A percentile compares a stretch with the other conserved stretches of the same genome.
Conservation (phyloP, 306 rosid genomes). For the Canavalia ensiformis region DNA sequence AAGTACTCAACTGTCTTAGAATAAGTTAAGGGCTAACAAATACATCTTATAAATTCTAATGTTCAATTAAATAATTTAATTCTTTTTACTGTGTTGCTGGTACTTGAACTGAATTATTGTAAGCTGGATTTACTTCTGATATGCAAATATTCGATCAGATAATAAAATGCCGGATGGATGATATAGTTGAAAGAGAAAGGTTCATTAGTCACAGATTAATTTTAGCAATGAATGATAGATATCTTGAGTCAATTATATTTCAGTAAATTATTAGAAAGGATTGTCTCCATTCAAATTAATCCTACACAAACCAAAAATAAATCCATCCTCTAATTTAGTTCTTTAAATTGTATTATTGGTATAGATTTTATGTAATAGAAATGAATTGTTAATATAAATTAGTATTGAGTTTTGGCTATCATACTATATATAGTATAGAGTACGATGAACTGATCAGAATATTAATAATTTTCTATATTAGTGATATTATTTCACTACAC, state of each 20-base stretch:
- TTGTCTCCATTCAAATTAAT: no score
- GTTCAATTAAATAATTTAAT: constrained; percentile 21
- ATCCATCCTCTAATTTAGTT: no score
- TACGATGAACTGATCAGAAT: no score
- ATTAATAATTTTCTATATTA: no score
- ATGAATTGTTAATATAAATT: no score
- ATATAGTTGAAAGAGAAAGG: not conserved
- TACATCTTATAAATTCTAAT: constrained; percentile 5
- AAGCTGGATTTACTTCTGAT: not conserved
- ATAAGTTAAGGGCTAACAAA: constrained; percentile 5
- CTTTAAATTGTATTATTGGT: no score
- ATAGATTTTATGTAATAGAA: no score
- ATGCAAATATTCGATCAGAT: not conserved
- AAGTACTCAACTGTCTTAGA: not conserved
- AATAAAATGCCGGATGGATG: not conserved
- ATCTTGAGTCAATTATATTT: not conserved
- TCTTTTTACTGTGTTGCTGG: not conserved
- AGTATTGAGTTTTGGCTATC: no score
- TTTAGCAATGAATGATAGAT: not conserved
- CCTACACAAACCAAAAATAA: no score
- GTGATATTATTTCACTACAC: no score
- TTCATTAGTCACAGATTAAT: not conserved
- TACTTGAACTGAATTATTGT: constrained; percentile 21
- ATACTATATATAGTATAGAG: no score
- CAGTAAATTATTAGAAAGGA: not conserved